These are phyloP conservation scores for Phaeosphaeriaceae sp. DNA, from an alignment of 2,329 filamentous ascomycete genomes.

Conservation along the genomic window DNA sequence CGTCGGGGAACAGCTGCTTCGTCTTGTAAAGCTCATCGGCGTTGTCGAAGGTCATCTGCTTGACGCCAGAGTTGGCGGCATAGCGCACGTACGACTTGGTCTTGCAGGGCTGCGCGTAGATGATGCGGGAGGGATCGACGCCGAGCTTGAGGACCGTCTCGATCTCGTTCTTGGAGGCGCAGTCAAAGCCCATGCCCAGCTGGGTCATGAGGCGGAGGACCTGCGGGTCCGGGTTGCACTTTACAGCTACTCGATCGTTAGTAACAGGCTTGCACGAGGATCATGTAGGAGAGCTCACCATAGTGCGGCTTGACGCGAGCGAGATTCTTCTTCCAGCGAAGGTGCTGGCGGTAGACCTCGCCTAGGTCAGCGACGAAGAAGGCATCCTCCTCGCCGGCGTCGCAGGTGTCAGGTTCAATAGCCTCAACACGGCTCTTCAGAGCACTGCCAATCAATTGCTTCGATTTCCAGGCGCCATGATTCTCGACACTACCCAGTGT, in stretches of 20 bases:
- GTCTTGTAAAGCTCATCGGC: conserved; percentile 98
- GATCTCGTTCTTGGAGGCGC: conserved; percentile 96
- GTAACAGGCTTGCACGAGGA: conserved; percentile 8
- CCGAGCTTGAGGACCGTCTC: conserved; percentile 87
- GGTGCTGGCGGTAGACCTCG: conserved; percentile 97
- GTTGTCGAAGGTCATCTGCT: conserved; percentile 99
- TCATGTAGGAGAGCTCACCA: conserved; percentile 64
- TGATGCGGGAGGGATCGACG: conserved; percentile 87
- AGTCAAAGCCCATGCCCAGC: conserved; percentile 95
- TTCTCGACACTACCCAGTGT: conserved; percentile 49
- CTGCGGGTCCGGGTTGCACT: conserved; percentile 95
- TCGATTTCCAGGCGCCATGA: conserved; percentile 65
- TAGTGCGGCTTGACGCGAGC: conserved; percentile 95
- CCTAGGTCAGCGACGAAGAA: conserved; percentile 99
- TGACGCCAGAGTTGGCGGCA: conserved; percentile 83
- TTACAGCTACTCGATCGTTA: conserved; percentile 73
- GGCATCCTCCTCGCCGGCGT: conserved; percentile 92
- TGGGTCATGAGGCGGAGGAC: conserved; percentile 86
- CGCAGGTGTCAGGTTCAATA: conserved; percentile 87
- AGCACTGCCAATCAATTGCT: conserved; percentile 85
- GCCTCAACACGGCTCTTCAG: conserved; percentile 83
- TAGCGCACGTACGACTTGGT: conserved; percentile 97
- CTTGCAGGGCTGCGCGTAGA: conserved; percentile 99
- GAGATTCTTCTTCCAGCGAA: conserved; percentile 96
- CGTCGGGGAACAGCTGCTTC: conserved; percentile 86